A percentile compares a stretch with the other conserved stretches of the same genome.
Conservation (phyloP, 2,329 filamentous ascomycete species). For the Fusarium robinianum region DNA sequence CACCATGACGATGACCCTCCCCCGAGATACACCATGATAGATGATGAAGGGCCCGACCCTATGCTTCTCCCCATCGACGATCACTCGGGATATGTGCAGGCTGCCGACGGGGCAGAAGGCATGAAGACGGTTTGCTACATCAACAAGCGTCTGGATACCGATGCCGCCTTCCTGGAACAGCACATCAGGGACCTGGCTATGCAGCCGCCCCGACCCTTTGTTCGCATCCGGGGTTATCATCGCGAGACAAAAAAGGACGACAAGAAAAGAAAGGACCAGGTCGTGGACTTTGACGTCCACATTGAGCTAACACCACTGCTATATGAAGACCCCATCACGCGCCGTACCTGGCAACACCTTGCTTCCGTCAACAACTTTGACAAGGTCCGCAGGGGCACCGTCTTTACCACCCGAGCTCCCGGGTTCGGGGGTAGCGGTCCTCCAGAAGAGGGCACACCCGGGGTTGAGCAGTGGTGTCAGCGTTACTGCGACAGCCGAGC, state of each 20-base stretch:
- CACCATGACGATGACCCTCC: conserved; percentile 21
- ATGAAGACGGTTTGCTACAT: conserved; percentile 50
- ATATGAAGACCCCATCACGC: conserved; percentile 49
- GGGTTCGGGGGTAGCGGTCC: conserved; percentile 41
- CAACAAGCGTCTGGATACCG: conserved; percentile 50
- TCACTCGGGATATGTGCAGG: conserved; percentile 31
- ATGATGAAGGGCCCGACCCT: conserved; percentile 23
- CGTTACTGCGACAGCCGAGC: conserved; percentile 64
- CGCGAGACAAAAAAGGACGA: conserved; percentile 49
- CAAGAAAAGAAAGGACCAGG: conserved; percentile 51
- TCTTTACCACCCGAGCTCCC: conserved; percentile 57
- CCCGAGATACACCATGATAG: conserved; percentile 27
- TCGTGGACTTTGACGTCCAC: conserved; percentile 63
- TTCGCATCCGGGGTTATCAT: conserved; percentile 60
- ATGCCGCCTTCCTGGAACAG: conserved; percentile 48
- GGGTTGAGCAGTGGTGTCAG: conserved; percentile 66
- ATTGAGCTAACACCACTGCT: conserved; percentile 64
- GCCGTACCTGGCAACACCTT: conserved; percentile 50
- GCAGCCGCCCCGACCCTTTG: conserved; percentile 57
- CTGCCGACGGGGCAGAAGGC: conserved; percentile 39
- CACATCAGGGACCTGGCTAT: conserved; percentile 51
- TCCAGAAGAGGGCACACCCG: conserved; percentile 40
- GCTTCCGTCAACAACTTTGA: conserved; percentile 61
- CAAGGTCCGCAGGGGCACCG: conserved; percentile 67
- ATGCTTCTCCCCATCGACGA: conserved; percentile 13